Evolutionary conservation across 345 rosid genomes (phyloP).

Genomic region (Euphorbia peplus): DNA sequence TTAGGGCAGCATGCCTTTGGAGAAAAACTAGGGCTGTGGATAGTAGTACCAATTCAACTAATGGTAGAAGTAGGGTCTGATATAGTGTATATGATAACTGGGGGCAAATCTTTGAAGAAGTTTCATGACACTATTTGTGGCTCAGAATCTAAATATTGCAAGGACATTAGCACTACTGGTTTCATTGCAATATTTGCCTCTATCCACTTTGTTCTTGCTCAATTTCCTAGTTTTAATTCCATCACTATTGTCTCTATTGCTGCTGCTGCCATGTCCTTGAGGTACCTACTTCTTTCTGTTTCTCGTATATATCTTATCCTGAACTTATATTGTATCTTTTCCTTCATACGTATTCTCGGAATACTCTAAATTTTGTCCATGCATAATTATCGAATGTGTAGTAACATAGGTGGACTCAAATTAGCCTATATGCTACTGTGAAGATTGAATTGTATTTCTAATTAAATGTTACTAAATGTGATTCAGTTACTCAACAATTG

Average conservation of each 20-base stretch:
- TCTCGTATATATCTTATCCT: no score
- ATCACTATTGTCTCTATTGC: slow-evolving; percentile 54
- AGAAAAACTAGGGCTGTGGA: slow-evolving; percentile 63
- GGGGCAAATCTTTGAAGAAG: slow-evolving; percentile 59
- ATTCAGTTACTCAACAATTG: slow-evolving; percentile 66
- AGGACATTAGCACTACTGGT: slow-evolving; percentile 45
- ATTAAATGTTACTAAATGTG: no score
- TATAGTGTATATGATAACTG: slow-evolving; percentile 64
- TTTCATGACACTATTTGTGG: slow-evolving; percentile 36
- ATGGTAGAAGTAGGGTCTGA: slow-evolving; percentile 58
- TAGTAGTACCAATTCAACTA: slow-evolving; percentile 66
- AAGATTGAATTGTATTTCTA: no score
- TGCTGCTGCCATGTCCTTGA: slow-evolving; percentile 66
- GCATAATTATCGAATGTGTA: no score
- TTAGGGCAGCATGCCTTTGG: slow-evolving; percentile 72
- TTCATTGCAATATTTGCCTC: slow-evolving; percentile 63
- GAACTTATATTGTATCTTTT: not conserved
- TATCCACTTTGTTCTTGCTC: slow-evolving; percentile 54
- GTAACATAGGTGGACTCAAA: no score
- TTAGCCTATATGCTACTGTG: no score
- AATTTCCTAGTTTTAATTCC: slow-evolving; percentile 65
- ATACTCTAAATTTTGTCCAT: no score
- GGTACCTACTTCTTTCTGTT: no score
- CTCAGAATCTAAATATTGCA: slow-evolving; percentile 29
- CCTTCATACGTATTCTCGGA: no score